A percentile compares a stretch with the other conserved stretches of the same genome.
Conservation (phyloP, 495 filamentous ascomycete genomes). For the Cenococcum geophilum region DNA sequence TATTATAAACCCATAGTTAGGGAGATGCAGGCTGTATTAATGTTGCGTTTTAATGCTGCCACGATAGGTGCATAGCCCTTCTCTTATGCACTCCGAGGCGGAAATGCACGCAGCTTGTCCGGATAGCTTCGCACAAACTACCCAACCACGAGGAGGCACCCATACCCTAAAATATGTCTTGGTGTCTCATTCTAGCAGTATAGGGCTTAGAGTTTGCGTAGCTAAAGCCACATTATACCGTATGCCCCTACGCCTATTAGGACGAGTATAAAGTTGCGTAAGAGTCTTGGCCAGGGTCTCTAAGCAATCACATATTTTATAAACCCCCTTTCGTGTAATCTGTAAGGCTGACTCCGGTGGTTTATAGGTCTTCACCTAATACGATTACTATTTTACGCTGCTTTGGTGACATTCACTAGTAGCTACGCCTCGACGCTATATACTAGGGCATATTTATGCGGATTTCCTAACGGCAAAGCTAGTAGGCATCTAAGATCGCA, state of each 20-base stretch:
- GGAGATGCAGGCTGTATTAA: slow-evolving; percentile 7
- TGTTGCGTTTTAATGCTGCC: slow-evolving; percentile 6
- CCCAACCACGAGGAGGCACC: too few relatives aligned
- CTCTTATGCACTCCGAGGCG: slow-evolving; percentile 1
- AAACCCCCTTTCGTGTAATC: too few relatives aligned
- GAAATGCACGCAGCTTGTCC: background rate
- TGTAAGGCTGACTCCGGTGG: background rate
- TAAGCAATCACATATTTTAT: too few relatives aligned
- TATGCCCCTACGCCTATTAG: too few relatives aligned
- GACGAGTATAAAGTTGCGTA: too few relatives aligned
- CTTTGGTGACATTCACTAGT: slow-evolving; percentile 7
- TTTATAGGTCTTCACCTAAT: slow-evolving; percentile 6
- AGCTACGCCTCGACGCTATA: slow-evolving; percentile 8
- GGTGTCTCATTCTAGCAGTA: too few relatives aligned
- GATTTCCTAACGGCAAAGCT: slow-evolving; percentile 9
- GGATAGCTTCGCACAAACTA: background rate
- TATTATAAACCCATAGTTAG: slow-evolving; percentile 10
- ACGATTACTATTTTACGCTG: slow-evolving; percentile 7
- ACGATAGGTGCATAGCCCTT: slow-evolving; percentile 6
- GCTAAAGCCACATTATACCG: too few relatives aligned
- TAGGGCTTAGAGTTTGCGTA: too few relatives aligned
- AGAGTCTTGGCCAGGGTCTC: too few relatives aligned
- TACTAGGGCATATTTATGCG: slow-evolving; percentile 9
- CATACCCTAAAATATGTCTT: too few relatives aligned
- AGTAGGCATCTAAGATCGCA: slow-evolving; percentile 4